Conservation (phyloP, 768 basidiomycete species). For the Suillus subalutaceus region DNA sequence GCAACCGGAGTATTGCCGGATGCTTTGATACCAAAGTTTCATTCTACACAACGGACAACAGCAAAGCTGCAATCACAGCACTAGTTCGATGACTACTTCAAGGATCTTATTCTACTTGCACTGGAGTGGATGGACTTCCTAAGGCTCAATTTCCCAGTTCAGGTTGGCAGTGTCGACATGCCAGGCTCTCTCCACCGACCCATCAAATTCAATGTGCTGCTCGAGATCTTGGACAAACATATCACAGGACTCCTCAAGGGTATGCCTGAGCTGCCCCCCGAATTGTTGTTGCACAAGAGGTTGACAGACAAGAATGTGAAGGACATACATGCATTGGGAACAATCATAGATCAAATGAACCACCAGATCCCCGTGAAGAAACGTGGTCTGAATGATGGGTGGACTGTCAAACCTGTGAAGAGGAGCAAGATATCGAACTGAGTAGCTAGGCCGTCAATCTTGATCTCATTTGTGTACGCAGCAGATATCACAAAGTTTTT, state of each 20-base stretch:
- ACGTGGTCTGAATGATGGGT: neutral
- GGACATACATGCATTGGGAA: neutral
- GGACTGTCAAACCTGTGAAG: neutral
- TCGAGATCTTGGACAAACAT: neutral
- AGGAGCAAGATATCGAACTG: neutral
- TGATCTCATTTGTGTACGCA: neutral
- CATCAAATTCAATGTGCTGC: neutral
- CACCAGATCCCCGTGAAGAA: neutral
- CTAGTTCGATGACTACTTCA: neutral
- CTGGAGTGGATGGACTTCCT: neutral
- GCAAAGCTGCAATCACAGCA: neutral
- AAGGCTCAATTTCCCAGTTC: neutral
- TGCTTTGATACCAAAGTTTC: neutral
- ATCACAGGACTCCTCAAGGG: neutral
- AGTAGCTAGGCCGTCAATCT: neutral
- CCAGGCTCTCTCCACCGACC: neutral
- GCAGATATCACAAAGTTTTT: neutral
- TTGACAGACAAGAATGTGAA: neutral
- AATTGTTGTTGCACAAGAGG: neutral
- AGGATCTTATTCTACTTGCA: neutral
- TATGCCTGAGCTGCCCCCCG: neutral
- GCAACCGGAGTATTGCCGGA: neutral
- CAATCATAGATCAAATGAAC: neutral
- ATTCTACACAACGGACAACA: neutral
- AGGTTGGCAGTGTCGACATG: neutral